Evolutionary conservation across 495 filamentous ascomycete species (phyloP), one percentile per base, ranked within the genome.

Genomic region (Terfezia claveryi): DNA sequence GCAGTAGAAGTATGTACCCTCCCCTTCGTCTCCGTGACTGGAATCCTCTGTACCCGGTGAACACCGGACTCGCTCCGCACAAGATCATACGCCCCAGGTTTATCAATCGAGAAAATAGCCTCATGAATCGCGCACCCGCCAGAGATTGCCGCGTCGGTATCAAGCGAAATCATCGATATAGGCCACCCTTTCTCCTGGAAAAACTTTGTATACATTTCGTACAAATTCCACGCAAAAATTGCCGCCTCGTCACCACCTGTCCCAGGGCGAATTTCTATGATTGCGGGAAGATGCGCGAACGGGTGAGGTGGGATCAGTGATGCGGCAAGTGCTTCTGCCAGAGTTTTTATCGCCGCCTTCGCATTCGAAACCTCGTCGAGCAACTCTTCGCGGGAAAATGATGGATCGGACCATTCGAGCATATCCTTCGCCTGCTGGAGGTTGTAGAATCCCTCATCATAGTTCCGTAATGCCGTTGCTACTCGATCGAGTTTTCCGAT

Each of bases 1-100:
- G 83, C 92, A 4, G 89, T 87, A 62, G 83, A 89, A 16, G 91
- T 98, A 64, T 98, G 91, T 23, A 83, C 89, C 49, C 91, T 79
- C 1, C 91, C 91, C 63, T 82, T 85, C 57, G 73, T 82, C 62
- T 98, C 91, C 7, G 91, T 98, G 2, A 80, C 77, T 1, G 91
- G 91, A 0, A 96, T 81, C 20, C 91, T 78, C 72, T 98, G 91
- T 2, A 98, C 91, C 8, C 91, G 75, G 66, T 98, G 91, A 51
- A 98, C 88, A 16, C 91, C 91, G 7, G 88, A 83, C 67, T 98
- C 91, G 51, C 80, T 82, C 53, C 86, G 76, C 57, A 98, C 74
- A 8, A 75, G 62, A 46, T 78, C 83, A 66, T 93, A 98, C 9
- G 89, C 79, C 5, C 85, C 84, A 2, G 76, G 67, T 14, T 74